Percentiles rank a stretch among this genome's conserved stretches.
phyloP scores from a whole-genome alignment of 2,329 filamentous ascomycete genomes.

The Microdochium bolleyi region DNA sequence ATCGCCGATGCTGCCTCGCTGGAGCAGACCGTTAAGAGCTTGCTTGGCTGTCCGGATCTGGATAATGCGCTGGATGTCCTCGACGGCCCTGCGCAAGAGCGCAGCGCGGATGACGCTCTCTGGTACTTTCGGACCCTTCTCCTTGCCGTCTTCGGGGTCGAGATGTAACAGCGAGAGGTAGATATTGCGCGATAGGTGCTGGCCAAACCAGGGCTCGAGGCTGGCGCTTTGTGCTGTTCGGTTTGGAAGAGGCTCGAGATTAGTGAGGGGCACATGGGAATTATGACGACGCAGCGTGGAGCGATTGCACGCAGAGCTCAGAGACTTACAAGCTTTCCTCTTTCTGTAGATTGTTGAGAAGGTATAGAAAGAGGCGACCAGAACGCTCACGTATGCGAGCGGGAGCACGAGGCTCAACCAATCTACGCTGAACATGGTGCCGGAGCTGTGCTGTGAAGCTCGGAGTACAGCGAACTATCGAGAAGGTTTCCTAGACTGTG shows the following conservation, averaged over 20 bases:
- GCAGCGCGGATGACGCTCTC: conserved; percentile 83
- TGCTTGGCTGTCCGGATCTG: conserved; percentile 84
- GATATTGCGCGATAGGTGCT: conserved; percentile 85
- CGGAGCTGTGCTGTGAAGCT: neutral
- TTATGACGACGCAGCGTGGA: too few species aligned
- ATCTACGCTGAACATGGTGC: conserved; percentile 50
- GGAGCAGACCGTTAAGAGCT: conserved; percentile 73
- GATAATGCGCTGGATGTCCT: conserved; percentile 89
- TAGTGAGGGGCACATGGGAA: neutral
- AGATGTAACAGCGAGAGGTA: conserved; percentile 90
- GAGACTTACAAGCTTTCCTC: conserved; percentile 68
- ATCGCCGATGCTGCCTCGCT: conserved; percentile 88
- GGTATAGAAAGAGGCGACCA: conserved; percentile 80
- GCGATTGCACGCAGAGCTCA: neutral
- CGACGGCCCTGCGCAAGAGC: conserved; percentile 77
- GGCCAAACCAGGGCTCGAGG: conserved; percentile 88
- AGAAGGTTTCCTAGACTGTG: conserved; percentile 3
- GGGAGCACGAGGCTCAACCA: conserved; percentile 83
- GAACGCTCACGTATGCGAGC: conserved; percentile 80
- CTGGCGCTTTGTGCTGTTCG: conserved; percentile 66
- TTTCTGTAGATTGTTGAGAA: conserved; percentile 93
- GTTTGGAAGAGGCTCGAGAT: neutral
- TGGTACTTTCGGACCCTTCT: conserved; percentile 65
- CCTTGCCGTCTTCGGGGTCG: conserved; percentile 49
- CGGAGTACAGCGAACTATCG: neutral